Evolutionary conservation across 176 grass and related monocot genomes (phyloP), one percentile per base, ranked within the genome.

Genomic region (Carex pumila): DNA sequence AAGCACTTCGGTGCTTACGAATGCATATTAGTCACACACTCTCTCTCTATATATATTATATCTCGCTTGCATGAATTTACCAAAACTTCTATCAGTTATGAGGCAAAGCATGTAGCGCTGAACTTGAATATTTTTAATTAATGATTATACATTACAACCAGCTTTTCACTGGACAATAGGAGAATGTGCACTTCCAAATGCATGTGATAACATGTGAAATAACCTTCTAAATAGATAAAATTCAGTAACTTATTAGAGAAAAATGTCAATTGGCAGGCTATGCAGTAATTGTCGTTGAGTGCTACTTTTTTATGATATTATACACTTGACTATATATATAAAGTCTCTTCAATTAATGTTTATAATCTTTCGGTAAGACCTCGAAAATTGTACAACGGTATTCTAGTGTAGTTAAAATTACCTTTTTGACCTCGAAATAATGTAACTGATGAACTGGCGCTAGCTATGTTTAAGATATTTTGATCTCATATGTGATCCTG

Each of bases 191-290:
- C 41, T 21, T 49, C 17, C 30, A 43, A 2, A 14, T 52, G 34
- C 71, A 74, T 54, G 71, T 75, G 71, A 75, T 6, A 52, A 53
- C 71, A 75, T 53, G 45, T 75, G 71, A 75, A 50, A 75, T 12
- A 52, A 75, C 45, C 41, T 50, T 75, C 71, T 75, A n/a, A 70
- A 41, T 5, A 39, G 30, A 68, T 68, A 36, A 39, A 41, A 5
- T 68, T 37, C 1, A 47, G 30, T 53, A 53, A 75, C 41, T 50
- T 73, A 7, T 14, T 10, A 75, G 45, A 75, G 71, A 75, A 9
- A 52, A 73, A 73, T 78, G 50, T 56, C 52, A 78, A 57, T 55
- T 78, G 25, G 29, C 50, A 78, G 73, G 29, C 25, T 31, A 34
- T 13, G 29, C 73, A 57, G 73, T 78, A 78, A 57, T 57, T 57